Conservation (phyloP, 768 basidiomycete genomes). For the Chalciporus piperatus region DNA sequence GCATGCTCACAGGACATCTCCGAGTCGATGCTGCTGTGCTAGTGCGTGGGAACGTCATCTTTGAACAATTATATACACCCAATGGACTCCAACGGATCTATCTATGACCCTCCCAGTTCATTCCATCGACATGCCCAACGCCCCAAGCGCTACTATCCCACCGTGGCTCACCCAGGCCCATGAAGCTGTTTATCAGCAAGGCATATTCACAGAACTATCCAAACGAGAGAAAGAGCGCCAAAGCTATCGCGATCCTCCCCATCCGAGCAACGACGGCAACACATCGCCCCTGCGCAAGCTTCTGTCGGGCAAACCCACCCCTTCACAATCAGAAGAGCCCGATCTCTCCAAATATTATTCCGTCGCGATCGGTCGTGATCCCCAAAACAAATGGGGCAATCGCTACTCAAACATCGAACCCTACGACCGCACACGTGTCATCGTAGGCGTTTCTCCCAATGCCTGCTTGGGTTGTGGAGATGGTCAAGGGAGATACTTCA, state of each 20-base stretch:
- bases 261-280: slow-evolving; percentile 11
- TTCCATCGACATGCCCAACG: slow-evolving; percentile 10
- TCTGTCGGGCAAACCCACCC: slow-evolving; percentile 2
- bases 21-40: too few species aligned
- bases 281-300: slow-evolving; percentile 4
- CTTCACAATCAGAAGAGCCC: slow-evolving; percentile 8
- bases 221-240: slow-evolving; percentile 38
- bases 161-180: slow-evolving; percentile 16
- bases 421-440: slow-evolving; percentile 78
- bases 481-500: slow-evolving; percentile 58
- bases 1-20: too few species aligned
- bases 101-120: background rate
- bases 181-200: slow-evolving; percentile 13
- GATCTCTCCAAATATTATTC: slow-evolving; percentile 51
- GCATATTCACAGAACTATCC: slow-evolving; percentile 35
- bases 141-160: slow-evolving; percentile 3
- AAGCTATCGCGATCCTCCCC: slow-evolving; percentile 25
- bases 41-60: slow-evolving; percentile 16
- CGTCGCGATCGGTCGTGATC: slow-evolving; percentile 44
- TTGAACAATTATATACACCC: background rate
- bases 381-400: slow-evolving; percentile 48
- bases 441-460: slow-evolving; percentile 35
- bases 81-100: background rate
- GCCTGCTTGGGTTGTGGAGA: slow-evolving; percentile 20
- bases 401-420: slow-evolving; percentile 74